Conservation (phyloP, 805 yeast genomes). For the Saccharomycopsis malanga region DNA sequence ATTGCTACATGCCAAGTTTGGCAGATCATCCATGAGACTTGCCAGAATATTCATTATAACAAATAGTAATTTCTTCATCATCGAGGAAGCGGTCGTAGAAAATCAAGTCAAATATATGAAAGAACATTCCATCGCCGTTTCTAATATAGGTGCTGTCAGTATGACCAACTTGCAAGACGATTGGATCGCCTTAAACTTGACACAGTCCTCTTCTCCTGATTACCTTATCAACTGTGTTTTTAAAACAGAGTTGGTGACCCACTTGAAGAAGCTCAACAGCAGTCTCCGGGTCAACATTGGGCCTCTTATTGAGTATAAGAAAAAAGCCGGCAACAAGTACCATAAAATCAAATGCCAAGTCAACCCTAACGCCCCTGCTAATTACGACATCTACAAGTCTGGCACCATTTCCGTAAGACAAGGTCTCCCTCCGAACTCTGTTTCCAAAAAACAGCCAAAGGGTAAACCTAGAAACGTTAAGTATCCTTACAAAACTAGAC, state of each 20-base stretch:
- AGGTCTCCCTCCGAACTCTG: slow-evolving; percentile 70
- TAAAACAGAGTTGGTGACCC: slow-evolving; percentile 83
- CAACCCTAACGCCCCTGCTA: slow-evolving; percentile 54
- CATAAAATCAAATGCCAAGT: slow-evolving; percentile 66
- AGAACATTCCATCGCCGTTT: slow-evolving; percentile 59
- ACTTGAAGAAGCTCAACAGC: slow-evolving; percentile 54
- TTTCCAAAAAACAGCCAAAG: slow-evolving; percentile 71
- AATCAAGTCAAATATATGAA: slow-evolving; percentile 49
- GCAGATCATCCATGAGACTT: slow-evolving; percentile 78
- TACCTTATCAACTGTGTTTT: slow-evolving; percentile 71
- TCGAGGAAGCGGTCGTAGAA: slow-evolving; percentile 67
- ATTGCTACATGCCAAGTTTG: slow-evolving; percentile 75
- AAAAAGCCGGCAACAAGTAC: slow-evolving; percentile 76
- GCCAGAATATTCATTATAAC: slow-evolving; percentile 72
- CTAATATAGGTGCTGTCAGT: slow-evolving; percentile 53
- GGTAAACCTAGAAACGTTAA: slow-evolving; percentile 30
- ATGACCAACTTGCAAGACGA: slow-evolving; percentile 80
- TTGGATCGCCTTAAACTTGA: slow-evolving; percentile 73
- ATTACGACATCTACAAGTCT: slow-evolving; percentile 78
- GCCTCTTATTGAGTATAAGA: slow-evolving; percentile 70
- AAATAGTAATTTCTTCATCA: slow-evolving; percentile 49
- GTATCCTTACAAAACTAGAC: slow-evolving; percentile 24
- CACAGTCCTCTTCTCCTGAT: slow-evolving; percentile 54
- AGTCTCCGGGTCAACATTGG: slow-evolving; percentile 59
- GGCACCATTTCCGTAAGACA: slow-evolving; percentile 74